Evolutionary conservation across 2,329 filamentous ascomycete species (phyloP), one percentile per base, ranked within the genome.

Genomic region (Sordariomycetes sp.): DNA sequence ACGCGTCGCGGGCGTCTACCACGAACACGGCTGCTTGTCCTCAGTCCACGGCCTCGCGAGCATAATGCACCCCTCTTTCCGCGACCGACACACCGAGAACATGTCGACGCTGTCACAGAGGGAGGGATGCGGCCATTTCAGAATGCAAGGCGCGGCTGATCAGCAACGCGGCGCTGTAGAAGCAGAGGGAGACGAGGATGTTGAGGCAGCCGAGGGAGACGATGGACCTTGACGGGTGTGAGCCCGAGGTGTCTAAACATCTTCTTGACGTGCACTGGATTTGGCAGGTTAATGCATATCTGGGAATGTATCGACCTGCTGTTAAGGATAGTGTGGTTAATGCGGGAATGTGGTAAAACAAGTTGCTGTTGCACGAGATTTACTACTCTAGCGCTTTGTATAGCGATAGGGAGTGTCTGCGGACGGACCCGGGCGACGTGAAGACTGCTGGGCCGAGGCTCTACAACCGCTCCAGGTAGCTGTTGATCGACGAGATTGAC

Each of bases 301-400:
- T 72, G 2, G 62, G 71, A 13, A 66, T 68, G 0, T 72, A 72
- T 35, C 68, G 70, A 0, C 70, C 70, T 1, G 69, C 68, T 1
- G 68, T 72, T 10, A 72, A 70, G 65, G 67, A 71, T 39, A 69
- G 68, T 57, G 64, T 72, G 2, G 62, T 64, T 1, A 69, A 65
- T 22, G 64, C 64, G 20, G 69, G 70, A 1, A 66, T 66, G 1
- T 72, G 67, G 34, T 63, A 64, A 10, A 72, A 71, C 32, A 71
- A 70, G 56, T 64, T 72, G 3, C 62, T 72, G 0, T 62, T 72
- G 15, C 72, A 72, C 58, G 68, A 69, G 17, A 72, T 74, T 8
- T 74, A 71, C 61, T 72, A 68, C 52, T 69, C 68, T 10, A 69
- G 68, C 2, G 67, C 65, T 5, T 65, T 72, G 1, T 72, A 71